Conservation (phyloP, 805 yeast species). For the Hanseniaspora guilliermondii region DNA sequence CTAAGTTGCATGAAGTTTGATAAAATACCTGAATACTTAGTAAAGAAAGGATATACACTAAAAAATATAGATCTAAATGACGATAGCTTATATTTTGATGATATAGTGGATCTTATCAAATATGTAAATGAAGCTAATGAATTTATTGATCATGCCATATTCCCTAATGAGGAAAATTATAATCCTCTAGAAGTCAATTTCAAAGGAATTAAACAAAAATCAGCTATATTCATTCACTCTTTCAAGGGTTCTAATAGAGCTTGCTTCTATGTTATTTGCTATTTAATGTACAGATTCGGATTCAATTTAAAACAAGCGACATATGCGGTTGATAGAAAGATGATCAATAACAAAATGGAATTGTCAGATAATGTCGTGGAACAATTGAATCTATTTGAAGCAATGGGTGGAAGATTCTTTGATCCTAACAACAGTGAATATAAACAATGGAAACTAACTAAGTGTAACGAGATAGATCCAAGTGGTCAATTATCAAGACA, state of each 20-base stretch:
- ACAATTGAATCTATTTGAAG: constrained; percentile 56
- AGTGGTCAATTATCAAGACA: constrained; percentile 25
- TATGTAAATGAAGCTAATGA: constrained; percentile 47
- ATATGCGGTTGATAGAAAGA: constrained; percentile 60
- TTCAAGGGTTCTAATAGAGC: constrained; percentile 92
- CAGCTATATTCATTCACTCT: constrained; percentile 51
- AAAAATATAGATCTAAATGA: constrained; percentile 65
- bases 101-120: constrained; percentile 50
- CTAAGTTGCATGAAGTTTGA: constrained; percentile 57
- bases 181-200: constrained; percentile 24
- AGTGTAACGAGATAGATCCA: constrained; percentile 31
- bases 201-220: constrained; percentile 28
- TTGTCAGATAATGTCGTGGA: constrained; percentile 67
- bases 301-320: constrained; percentile 50
- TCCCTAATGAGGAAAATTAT: constrained; percentile 30
- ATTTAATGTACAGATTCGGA: constrained; percentile 66
- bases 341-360: constrained; percentile 35
- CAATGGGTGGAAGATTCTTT: constrained; percentile 28
- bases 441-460: constrained; percentile 33
- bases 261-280: constrained; percentile 75
- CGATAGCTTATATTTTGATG: constrained; percentile 27
- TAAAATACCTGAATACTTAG: constrained; percentile 40
- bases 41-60: constrained; percentile 35
- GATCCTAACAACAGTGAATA: constrained; percentile 28
- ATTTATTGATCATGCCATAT: constrained; percentile 57